phyloP scores from a whole-genome alignment of 2,329 filamentous ascomycete species.

The Penicillium oxalicum region DNA sequence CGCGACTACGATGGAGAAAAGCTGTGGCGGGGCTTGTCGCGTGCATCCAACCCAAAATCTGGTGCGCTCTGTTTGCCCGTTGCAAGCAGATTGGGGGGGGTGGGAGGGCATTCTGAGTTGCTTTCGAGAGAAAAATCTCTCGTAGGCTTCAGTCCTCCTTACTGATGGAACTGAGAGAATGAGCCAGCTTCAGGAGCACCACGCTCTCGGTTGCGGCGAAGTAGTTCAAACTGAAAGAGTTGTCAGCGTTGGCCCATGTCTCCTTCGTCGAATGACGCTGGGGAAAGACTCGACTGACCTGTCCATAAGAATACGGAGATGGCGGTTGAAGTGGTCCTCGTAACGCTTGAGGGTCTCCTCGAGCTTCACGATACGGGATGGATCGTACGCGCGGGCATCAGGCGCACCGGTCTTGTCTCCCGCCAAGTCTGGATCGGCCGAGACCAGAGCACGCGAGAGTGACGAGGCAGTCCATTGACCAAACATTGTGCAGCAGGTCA shows the following conservation, averaged over 20 bases:
- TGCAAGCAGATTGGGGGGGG: too few relatives aligned
- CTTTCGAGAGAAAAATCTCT: slow-evolving; percentile 1
- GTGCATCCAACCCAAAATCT: too few relatives aligned
- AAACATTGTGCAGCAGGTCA: slow-evolving; percentile 93
- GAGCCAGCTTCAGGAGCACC: slow-evolving; percentile 70
- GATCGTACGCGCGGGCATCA: slow-evolving; percentile 48
- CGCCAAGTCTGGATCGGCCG: slow-evolving; percentile 70
- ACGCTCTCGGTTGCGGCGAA: slow-evolving; percentile 97
- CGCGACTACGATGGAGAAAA: too few relatives aligned
- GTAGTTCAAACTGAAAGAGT: slow-evolving; percentile 62
- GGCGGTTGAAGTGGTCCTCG: slow-evolving; percentile 85
- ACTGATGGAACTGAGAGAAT: slow-evolving; percentile 38
- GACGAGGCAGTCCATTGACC: slow-evolving; percentile 76
- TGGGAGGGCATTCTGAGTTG: not conserved
- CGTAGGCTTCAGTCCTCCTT: slow-evolving; percentile 34
- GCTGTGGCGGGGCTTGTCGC: too few relatives aligned
- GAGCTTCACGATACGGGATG: slow-evolving; percentile 63
- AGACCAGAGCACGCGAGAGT: slow-evolving; percentile 76
- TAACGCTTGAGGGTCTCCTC: slow-evolving; percentile 86
- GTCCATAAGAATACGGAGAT: slow-evolving; percentile 89
- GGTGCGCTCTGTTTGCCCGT: too few relatives aligned
- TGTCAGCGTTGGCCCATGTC: not conserved
- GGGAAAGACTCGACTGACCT: slow-evolving; percentile 42
- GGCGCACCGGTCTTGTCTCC: slow-evolving; percentile 25
- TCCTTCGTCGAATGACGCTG: too few relatives aligned